Evolutionary conservation across 805 yeast species (phyloP).

Genomic region (Candida corydali): DNA sequence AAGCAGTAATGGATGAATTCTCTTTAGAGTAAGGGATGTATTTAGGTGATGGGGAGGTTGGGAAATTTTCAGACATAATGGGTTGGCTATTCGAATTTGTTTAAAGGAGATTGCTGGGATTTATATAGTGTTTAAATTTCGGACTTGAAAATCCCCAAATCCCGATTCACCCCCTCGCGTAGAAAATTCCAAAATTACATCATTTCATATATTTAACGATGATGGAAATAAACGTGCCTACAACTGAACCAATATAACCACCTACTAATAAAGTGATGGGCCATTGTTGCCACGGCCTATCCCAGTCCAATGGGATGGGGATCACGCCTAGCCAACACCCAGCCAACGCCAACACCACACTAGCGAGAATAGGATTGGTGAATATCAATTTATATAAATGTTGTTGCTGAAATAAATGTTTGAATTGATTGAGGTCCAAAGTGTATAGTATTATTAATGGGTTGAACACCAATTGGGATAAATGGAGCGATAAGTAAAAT

Average conservation of each 20-base stretch:
- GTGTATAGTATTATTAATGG: constrained; percentile 59
- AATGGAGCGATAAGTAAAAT: constrained; percentile 54
- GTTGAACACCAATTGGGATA: constrained; percentile 54
- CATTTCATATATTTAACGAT: background rate
- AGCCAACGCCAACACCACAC: constrained; percentile 27
- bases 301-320: constrained; percentile 97
- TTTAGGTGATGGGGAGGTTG: constrained; percentile 31
- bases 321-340: constrained; percentile 93
- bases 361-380: constrained; percentile 23
- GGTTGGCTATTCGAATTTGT: background rate
- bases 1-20: constrained; percentile 32
- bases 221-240: constrained; percentile 43
- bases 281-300: constrained; percentile 95
- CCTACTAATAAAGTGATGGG: constrained; percentile 86
- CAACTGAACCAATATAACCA: constrained; percentile 64
- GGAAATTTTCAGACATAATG: constrained; percentile 21
- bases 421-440: constrained; percentile 42
- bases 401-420: constrained; percentile 17
- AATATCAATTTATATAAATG: constrained; percentile 18
- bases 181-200: background rate
- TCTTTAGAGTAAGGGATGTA: constrained; percentile 41
- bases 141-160: background rate
- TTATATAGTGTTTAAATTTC: background rate
- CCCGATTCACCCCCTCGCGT: background rate
- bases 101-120: background rate